Base-by-base conservation (phyloP, 2,329 filamentous ascomycete genomes). In the Aspergillus puulaauensis region DNA sequence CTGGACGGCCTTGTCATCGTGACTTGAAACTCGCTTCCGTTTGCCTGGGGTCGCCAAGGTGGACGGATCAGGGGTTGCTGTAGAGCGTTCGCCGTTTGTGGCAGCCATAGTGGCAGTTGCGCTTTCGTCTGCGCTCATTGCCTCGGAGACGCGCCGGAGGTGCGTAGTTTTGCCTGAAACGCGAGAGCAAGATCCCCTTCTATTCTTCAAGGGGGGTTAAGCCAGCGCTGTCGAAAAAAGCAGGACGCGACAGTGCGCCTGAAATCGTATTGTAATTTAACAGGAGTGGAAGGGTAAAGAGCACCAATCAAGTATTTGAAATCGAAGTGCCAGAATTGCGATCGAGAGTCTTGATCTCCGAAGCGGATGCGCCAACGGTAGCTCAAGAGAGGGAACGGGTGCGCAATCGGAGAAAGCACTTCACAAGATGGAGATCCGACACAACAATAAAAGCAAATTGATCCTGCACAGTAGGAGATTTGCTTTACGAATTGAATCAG, bases 41-140 rank as follows among this genome's bases (percentile, higher is more conserved):
- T 78, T 78, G 45, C 70, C 73, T 51, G 75, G 70, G 31, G 73
- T 75, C 53, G 72, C 68, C 48, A 66, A 58, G 31, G 63, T 62
- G 53, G 67, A 61, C 11, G 68, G 61, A 49, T 75, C 70, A 49
- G 69, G 61, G 46, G 67, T 64, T 27, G 64, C 59, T 35, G 65
- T 63, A 61, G 67, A 64, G 33, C 68, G 62, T 54, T 74, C 72
- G 47, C 73, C 73, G 64, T 76, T 75, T 56, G 68, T 68, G 54
- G 66, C 57, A 43, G 70, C 66, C 57, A 73, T 69, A 33, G 65
- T 64, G 52, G 64, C 64, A 52, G 65, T 65, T 61, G 66, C 67
- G 55, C 65, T 66, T 66, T 75, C 71, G 65, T 75, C 73, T 61
- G 72, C 70, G 66, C 72, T 74, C 73, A 75, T 76, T 61, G 53